Evolutionary conservation across 2,329 filamentous ascomycete species (phyloP).

Genomic region (Diplodia corticola): DNA sequence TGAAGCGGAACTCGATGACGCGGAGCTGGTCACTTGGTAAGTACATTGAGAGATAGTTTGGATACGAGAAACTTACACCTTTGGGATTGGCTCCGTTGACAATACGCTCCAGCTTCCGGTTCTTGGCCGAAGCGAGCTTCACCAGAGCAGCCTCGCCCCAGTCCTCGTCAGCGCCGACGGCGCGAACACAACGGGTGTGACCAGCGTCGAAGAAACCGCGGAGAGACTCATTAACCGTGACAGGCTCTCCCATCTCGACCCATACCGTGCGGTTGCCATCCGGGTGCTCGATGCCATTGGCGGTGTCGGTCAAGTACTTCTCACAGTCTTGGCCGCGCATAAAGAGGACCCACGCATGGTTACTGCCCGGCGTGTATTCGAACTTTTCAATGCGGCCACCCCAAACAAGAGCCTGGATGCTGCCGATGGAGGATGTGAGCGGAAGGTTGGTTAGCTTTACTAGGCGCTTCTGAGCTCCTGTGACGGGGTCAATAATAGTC

Average conservation of each 20-base stretch:
- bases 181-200: slow-evolving; percentile 49
- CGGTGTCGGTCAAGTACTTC: slow-evolving; percentile 36
- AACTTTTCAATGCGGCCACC: slow-evolving; percentile 39
- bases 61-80: slow-evolving; percentile 40
- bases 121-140: slow-evolving; percentile 39
- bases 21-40: slow-evolving; percentile 37
- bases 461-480: slow-evolving; percentile 21
- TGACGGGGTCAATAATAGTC: background rate
- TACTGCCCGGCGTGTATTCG: slow-evolving; percentile 29
- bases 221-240: slow-evolving; percentile 40
- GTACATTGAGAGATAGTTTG: background rate
- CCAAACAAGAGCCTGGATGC: slow-evolving; percentile 40
- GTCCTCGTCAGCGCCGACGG: slow-evolving; percentile 44
- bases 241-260: slow-evolving; percentile 29
- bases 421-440: background rate
- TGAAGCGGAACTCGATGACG: slow-evolving; percentile 51
- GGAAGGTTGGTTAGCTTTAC: slow-evolving; percentile 25
- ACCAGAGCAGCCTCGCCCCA: slow-evolving; percentile 40
- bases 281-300: slow-evolving; percentile 36
- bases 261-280: slow-evolving; percentile 29
- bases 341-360: slow-evolving; percentile 36
- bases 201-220: slow-evolving; percentile 43
- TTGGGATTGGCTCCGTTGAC: slow-evolving; percentile 42
- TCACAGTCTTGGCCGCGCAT: slow-evolving; percentile 36
- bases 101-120: slow-evolving; percentile 48